Conservation (phyloP, 169 alveolate genomes). For the Theileria sp. region DNA sequence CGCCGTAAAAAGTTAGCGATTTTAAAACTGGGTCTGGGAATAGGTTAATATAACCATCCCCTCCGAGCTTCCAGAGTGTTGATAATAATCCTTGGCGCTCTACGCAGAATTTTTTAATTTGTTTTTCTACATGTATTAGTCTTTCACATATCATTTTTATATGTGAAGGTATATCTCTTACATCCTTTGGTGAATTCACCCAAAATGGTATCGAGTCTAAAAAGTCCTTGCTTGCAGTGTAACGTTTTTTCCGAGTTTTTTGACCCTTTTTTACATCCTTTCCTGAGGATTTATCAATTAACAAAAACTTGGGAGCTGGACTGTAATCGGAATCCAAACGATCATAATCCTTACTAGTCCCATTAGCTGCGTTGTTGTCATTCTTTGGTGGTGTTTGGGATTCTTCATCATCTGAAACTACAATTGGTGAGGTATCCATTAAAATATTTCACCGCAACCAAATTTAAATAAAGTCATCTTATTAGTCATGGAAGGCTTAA, state of each 20-base stretch:
- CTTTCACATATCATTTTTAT: conserved; percentile 42
- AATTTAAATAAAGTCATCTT: background rate
- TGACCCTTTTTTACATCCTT: conserved; percentile 1
- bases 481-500: background rate
- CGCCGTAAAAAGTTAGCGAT: conserved; percentile 13
- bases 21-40: conserved; percentile 32
- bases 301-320: background rate
- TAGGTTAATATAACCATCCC: conserved; percentile 12
- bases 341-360: background rate
- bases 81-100: conserved; percentile 57
- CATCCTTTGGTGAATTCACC: conserved; percentile 59
- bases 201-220: conserved; percentile 38
- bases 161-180: conserved; percentile 46
- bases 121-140: conserved; percentile 54
- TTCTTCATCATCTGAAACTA: conserved; percentile 5
- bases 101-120: conserved; percentile 36
- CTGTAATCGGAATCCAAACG: background rate
- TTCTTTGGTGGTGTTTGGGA: background rate
- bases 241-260: conserved; percentile 1
- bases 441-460: background rate
- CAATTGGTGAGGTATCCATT: conserved; percentile 4
- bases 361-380: background rate
- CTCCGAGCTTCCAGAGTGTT: conserved; percentile 30
- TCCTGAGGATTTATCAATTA: background rate
- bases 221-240: conserved; percentile 17